Base-by-base conservation (phyloP, 2,329 filamentous ascomycete genomes). In the Amauroascus niger region DNA sequence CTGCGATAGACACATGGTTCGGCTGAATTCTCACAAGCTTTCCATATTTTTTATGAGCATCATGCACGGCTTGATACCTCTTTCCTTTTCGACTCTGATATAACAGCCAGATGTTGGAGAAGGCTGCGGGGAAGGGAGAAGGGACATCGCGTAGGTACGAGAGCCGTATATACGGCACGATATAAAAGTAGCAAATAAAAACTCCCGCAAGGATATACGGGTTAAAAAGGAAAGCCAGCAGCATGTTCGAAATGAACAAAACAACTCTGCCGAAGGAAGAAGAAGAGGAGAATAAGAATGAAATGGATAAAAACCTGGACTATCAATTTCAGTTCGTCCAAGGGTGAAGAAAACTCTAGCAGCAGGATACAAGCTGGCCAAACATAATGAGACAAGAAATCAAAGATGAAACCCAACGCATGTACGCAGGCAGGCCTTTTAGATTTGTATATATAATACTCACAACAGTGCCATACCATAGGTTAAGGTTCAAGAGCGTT, bases 21-120 rank as follows among this genome's bases (percentile, higher is more conserved):
- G 90, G 90, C 63, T 88, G 85, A 59, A 95, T 85, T 33, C 89
- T 79, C 20, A 95, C 83, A 1, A 95, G 70, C n/a, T 82, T 83
- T 2, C 89, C 89, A 41, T 86, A 74, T 63, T 82, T 84, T 73
- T 85, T 79, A 69, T 95, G 89, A 6, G 81, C 75, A 33, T 82
- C 69, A 62, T 95, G 77, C n/a, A 95, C 82, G 1, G 75, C 73
- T 26, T 71, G 60, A 63, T 80, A 88, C 8, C 85, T 76, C 46
- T 76, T 75, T 1, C 88, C 88, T 3, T 78, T 75, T 1, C 90
- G 81, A 51, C 74, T 74, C 11, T 82, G 77, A 7, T 75, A 72
- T 48, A 95, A 69, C 20, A 95, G 78, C 90, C 90, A 96, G 26
- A 94, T 71, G 61, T 89, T 88, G 28, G 83, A 81, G 67, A 90